Base-by-base conservation (phyloP, 192 early-diverging fungal species). In the Coemansia sp. region DNA sequence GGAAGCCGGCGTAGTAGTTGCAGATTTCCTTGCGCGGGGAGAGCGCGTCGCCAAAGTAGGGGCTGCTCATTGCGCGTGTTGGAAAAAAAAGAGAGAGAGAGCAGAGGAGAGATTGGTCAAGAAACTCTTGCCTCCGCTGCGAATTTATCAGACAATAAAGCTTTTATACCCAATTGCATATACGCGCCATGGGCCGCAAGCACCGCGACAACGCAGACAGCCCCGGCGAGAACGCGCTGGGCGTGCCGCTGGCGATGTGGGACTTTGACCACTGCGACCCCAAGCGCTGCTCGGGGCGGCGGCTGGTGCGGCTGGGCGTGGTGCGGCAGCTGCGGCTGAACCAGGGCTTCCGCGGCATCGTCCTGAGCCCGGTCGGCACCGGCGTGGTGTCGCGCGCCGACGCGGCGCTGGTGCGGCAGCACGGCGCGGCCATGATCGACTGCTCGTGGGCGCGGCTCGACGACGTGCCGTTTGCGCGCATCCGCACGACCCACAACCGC, bases 241-340 rank as follows among this genome's bases (percentile, higher is more conserved):
- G n/a, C 38, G 67, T 90, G 64, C 84, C 87, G 11, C 68, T 90
- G 11, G 85, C 79, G 43, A 89, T 90, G 87, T 90, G 89, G 92
- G 97, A 99, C 71, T 99, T 99, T 81, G 90, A 90, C 51, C 97
- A 99, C 66, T 98, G 95, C 78, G 97, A 99, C 67, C 97, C 97
- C 1, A 95, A 96, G 71, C 85, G 94, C 14, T 97, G 95, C 73
- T 95, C 92, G 2, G 95, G 97, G 45, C 86, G 88, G 40, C 91
- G 92, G 60, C 70, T 99, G 5, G 89, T 82, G 15, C 87, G 95
- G 38, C 66, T 88, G 55, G 83, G 85, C 30, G 79, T 94, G 47
- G 80, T 97, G 19, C 83, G 88, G 20, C 83, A 82, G 22, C 80
- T 99, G 30, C 84, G 87, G 39, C 80, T 97, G 22, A 87, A 85